Percentiles rank a stretch among this genome's conserved stretches.
Evolutionary conservation across 805 yeast species (phyloP).

Genomic region (Pichia exigua): DNA sequence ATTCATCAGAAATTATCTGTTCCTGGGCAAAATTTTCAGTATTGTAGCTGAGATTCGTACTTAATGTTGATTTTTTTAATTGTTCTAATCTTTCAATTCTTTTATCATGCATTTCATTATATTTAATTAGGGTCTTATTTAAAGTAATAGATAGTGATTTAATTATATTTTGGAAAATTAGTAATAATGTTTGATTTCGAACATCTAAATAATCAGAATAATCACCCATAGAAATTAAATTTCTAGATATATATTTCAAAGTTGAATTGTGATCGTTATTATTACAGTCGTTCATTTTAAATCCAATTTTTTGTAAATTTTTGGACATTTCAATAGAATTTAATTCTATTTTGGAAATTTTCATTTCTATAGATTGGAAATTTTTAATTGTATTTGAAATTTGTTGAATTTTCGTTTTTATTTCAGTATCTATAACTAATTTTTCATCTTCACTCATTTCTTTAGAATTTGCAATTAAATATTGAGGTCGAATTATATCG

Average conservation of each 20-base stretch:
- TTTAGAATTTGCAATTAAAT: conserved; percentile 26
- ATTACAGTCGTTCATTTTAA: neutral
- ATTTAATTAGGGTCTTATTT: conserved; percentile 34
- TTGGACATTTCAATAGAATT: conserved; percentile 2
- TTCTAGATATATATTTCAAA: conserved; percentile 36
- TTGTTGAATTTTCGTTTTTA: conserved; percentile 19
- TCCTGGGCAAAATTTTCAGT: no score
- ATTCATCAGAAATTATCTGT: conserved; percentile 26
- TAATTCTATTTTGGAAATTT: neutral
- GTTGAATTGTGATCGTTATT: conserved; percentile 9
- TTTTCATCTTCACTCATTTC: conserved; percentile 20
- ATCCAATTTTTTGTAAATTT: conserved; percentile 1
- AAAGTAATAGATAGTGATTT: conserved; percentile 40
- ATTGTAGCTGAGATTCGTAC: conserved; percentile 8
- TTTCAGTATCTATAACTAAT: conserved; percentile 22
- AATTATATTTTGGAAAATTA: conserved; percentile 42
- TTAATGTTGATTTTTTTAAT: conserved; percentile 26
- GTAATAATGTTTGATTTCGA: conserved; percentile 32
- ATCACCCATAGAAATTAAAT: conserved; percentile 27
- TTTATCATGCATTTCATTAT: conserved; percentile 42
- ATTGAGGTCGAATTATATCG: conserved; percentile 28
- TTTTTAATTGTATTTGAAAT: conserved; percentile 18
- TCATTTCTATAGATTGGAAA: conserved; percentile 15
- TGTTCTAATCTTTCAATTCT: conserved; percentile 37
- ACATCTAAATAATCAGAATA: conserved; percentile 31